These are phyloP conservation scores for Penicillium paxilli DNA, from an alignment of 495 filamentous ascomycete genomes.

Conservation along the genomic window DNA sequence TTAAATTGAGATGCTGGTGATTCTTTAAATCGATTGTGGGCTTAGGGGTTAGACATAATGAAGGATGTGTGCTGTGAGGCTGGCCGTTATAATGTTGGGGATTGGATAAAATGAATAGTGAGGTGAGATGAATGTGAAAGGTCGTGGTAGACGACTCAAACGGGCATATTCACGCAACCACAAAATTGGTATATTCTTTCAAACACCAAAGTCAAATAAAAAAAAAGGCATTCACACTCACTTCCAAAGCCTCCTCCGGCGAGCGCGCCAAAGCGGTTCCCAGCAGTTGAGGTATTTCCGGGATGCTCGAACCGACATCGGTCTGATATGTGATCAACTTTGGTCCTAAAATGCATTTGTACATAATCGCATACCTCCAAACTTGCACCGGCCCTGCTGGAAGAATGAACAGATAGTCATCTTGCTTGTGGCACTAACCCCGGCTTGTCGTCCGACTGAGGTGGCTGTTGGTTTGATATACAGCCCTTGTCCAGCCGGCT, in stretches of 20 bases:
- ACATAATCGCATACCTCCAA: constrained; percentile 51
- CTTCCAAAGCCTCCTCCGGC: constrained; percentile 38
- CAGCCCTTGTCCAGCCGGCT: neutral
- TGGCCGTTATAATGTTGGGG: no score
- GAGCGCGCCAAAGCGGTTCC: constrained; percentile 47
- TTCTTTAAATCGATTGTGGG: no score
- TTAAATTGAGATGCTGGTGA: neutral
- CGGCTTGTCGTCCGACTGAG: neutral
- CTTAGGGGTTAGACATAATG: no score
- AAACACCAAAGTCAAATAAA: no score
- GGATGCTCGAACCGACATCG: constrained; percentile 59
- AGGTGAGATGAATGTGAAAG: neutral
- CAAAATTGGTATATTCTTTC: no score
- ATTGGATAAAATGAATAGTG: neutral
- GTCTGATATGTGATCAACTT: constrained; percentile 36
- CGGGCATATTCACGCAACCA: no score
- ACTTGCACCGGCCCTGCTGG: constrained; percentile 71
- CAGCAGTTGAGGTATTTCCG: constrained; percentile 25
- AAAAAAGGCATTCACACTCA: constrained; percentile 21
- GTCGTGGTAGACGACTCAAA: neutral
- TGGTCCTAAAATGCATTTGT: neutral
- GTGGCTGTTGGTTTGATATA: neutral
- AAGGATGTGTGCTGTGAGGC: no score
- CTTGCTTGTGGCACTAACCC: neutral
- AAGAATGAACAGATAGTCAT: constrained; percentile 73